These are phyloP conservation scores for Malassezia sympodialis DNA, from an alignment of 1,284 basidiomycete species.

Conservation along the genomic window DNA sequence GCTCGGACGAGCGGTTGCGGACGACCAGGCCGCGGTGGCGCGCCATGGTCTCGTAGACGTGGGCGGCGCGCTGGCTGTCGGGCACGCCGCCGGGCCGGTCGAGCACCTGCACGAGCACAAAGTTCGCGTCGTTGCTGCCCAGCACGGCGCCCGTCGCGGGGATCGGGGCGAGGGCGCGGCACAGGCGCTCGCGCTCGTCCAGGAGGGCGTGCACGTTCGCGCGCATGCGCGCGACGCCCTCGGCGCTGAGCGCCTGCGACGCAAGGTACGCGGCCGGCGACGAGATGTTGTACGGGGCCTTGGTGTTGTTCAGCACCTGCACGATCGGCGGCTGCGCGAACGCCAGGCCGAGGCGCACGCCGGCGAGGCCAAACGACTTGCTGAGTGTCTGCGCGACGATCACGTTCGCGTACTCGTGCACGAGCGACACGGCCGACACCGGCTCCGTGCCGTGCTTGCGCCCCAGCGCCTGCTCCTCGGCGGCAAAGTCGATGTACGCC, in stretches of 20 bases:
- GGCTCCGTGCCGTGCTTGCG: slow-evolving; percentile 38
- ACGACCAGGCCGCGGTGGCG: slow-evolving; percentile 78
- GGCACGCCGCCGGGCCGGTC: slow-evolving; percentile 52
- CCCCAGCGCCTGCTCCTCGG: slow-evolving; percentile 36
- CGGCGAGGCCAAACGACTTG: slow-evolving; percentile 91
- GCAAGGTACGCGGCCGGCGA: slow-evolving; percentile 78
- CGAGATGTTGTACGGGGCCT: slow-evolving; percentile 95
- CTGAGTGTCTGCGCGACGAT: slow-evolving; percentile 90
- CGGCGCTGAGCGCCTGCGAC: slow-evolving; percentile 62
- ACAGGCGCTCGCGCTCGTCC: slow-evolving; percentile 56
- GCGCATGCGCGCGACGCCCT: slow-evolving; percentile 61
- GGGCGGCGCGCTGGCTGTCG: slow-evolving; percentile 62
- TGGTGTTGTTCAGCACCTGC: slow-evolving; percentile 86
- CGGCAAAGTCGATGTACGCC: slow-evolving; percentile 88
- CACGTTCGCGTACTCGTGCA: slow-evolving; percentile 75
- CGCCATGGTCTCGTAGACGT: slow-evolving; percentile 72
- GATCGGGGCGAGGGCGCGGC: slow-evolving; percentile 53
- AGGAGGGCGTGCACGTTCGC: slow-evolving; percentile 59
- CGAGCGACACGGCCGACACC: slow-evolving; percentile 59
- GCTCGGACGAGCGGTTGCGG: slow-evolving; percentile 73
- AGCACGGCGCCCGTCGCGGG: slow-evolving; percentile 59
- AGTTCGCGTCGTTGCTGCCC: slow-evolving; percentile 83
- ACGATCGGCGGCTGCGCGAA: slow-evolving; percentile 79
- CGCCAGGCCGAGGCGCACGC: slow-evolving; percentile 81
- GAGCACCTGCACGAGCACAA: slow-evolving; percentile 72